These are phyloP conservation scores for Teunomyces stri DNA, from an alignment of 805 yeast species.

Conservation along the genomic window DNA sequence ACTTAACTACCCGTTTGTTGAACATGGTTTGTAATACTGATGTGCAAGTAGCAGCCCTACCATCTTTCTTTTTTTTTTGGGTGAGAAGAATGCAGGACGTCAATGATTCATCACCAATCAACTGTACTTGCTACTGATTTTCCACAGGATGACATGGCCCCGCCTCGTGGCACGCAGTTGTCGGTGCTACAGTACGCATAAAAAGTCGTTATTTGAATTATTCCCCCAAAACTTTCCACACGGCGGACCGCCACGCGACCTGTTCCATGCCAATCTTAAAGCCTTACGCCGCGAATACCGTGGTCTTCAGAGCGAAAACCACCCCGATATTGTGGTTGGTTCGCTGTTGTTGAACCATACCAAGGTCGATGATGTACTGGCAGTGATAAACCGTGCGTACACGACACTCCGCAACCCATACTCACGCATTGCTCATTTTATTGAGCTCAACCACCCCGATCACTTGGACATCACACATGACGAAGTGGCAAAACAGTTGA, in stretches of 20 bases:
- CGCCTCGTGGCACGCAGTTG: constrained; percentile 1
- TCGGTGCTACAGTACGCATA: constrained; percentile 1
- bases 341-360: constrained; percentile 39
- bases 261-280: constrained; percentile 55
- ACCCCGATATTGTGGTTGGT: constrained; percentile 62
- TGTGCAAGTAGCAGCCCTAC: too few relatives aligned
- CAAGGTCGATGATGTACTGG: background rate
- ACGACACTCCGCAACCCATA: constrained; percentile 68
- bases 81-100: background rate
- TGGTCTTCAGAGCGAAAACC: constrained; percentile 65
- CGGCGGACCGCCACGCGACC: constrained; percentile 60
- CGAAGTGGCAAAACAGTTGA: constrained; percentile 43
- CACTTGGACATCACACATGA: constrained; percentile 58
- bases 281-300: constrained; percentile 73
- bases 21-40: constrained; percentile 7
- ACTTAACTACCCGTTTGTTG: constrained; percentile 10
- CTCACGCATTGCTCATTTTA: constrained; percentile 45
- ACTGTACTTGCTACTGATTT: background rate
- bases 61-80: too few relatives aligned
- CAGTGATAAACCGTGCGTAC: constrained; percentile 72
- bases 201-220: constrained; percentile 48
- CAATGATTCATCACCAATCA: background rate
- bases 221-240: constrained; percentile 76
- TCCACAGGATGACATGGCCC: background rate
- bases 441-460: constrained; percentile 35